Conservation (phyloP, 768 basidiomycete genomes). For the Trametes gibbosa region DNA sequence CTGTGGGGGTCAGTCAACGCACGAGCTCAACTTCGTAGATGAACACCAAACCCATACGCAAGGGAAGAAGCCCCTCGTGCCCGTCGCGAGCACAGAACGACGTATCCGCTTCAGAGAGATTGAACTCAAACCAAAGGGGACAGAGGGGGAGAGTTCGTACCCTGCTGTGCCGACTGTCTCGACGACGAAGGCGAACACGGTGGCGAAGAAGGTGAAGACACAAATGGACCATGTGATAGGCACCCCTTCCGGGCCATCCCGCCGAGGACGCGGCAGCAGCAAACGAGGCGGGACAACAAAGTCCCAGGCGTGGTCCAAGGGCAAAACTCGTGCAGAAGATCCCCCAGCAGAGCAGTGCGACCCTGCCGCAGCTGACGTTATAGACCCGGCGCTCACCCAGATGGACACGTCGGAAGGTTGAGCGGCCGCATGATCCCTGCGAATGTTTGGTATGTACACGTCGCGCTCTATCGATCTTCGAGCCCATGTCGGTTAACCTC, state of each 20-base stretch:
- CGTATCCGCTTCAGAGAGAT: conserved; percentile 76
- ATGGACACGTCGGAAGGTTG: conserved; percentile 12
- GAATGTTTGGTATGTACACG: background rate
- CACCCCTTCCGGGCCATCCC: conserved; percentile 9
- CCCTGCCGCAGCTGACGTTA: background rate
- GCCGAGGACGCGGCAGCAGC: conserved; percentile 15
- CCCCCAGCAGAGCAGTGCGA: background rate
- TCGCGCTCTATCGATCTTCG: background rate
- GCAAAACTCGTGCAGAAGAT: background rate
- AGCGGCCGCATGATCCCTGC: background rate
- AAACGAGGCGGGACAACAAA: conserved; percentile 12
- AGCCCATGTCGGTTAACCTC: conserved; percentile 1
- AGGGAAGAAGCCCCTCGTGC: conserved; percentile 48
- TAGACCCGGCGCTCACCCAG: background rate
- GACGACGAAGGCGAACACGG: conserved; percentile 8
- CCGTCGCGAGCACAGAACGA: conserved; percentile 61
- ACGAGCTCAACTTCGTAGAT: conserved; percentile 19
- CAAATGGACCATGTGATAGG: conserved; percentile 19
- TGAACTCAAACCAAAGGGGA: conserved; percentile 36
- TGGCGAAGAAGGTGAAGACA: conserved; percentile 13
- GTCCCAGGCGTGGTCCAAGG: background rate
- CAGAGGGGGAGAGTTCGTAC: conserved; percentile 3
- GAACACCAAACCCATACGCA: conserved; percentile 42
- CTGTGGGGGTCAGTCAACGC: background rate
- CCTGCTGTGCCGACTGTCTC: background rate